Conservation (phyloP, 768 basidiomycete genomes). For the Psilocybe tampanensis region DNA sequence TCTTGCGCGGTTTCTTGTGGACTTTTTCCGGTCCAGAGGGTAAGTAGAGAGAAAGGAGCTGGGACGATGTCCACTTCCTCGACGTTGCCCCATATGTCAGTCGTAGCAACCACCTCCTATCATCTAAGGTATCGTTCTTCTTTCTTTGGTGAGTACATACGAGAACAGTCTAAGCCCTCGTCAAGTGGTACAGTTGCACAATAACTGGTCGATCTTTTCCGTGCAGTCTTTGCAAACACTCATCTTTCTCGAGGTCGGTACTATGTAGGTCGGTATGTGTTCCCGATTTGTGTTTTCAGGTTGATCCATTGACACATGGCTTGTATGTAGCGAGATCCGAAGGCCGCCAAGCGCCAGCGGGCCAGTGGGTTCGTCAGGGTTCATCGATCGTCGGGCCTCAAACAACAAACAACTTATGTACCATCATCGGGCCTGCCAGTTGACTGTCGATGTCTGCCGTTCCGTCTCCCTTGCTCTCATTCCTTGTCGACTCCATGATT, state of each 20-base stretch:
- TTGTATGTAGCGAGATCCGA: background rate
- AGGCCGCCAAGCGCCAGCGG: background rate
- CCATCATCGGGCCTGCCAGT: too few relatives aligned
- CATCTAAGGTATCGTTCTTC: too few relatives aligned
- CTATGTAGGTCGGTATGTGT: background rate
- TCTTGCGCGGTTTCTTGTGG: too few relatives aligned
- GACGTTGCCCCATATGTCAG: background rate
- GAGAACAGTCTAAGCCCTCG: too few relatives aligned
- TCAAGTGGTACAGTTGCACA: too few relatives aligned
- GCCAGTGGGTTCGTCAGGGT: too few relatives aligned
- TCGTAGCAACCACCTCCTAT: background rate
- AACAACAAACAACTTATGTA: too few relatives aligned
- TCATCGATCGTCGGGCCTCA: too few relatives aligned
- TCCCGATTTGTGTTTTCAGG: slow-evolving; percentile 10
- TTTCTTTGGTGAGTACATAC: background rate
- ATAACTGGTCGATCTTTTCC: too few relatives aligned
- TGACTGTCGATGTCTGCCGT: background rate
- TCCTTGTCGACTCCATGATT: background rate
- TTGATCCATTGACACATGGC: slow-evolving; percentile 3
- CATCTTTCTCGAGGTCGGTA: too few relatives aligned
- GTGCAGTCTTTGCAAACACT: too few relatives aligned
- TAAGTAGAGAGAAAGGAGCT: background rate
- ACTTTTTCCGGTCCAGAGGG: background rate
- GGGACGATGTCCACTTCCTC: background rate
- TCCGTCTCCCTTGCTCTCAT: background rate